Evolutionary conservation across 2,329 filamentous ascomycete species (phyloP), one percentile per base, ranked within the genome.

Genomic region (Plenodomus biglobosus): DNA sequence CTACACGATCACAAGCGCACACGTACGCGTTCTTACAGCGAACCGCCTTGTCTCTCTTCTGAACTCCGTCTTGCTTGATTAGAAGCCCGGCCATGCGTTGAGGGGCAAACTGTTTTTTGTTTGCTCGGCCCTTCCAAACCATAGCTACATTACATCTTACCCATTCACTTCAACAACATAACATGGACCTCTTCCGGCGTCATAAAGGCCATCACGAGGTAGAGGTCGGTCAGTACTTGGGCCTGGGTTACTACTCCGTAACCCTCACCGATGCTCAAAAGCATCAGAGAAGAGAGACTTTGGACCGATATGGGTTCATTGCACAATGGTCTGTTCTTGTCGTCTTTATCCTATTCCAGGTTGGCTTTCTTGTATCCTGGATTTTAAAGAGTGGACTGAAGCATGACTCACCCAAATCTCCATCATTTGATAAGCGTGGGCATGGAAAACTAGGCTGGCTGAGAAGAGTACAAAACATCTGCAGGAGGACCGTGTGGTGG

Each of bases 261-360:
- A 72, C 73, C n/a, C 70, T 82, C 20, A 73, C 75, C 11, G 67
- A 76, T 13, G 70, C 75, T 20, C 77, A 83, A 55, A 75, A 78
- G 45, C 69, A 77, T 39, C 72, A 74, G 20, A 75, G 82, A 30
- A 75, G 81, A 27, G 69, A 76, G 19, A 62, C 79, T 19, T 75
- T 85, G n/a, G 77, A 83, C 58, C 69, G 70, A 41, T 80, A 83
- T 44, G 81, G 80, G 7, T 66, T 73, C n/a, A 68, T 80, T 32
- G 82, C 81, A 15, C 82, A 85, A 63, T 67, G 76, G 52, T 83
- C 81, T 1, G 73, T 78, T 4, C 50, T 84, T 8, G 53, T 77
- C 3, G 68, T 78, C 20, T 57, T 81, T 13, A 55, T 73, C 3
- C 49, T 75, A 2, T 75, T 76, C 40, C 75, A 76, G 51, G 18